Evolutionary conservation across 2,329 filamentous ascomycete species (phyloP).

Genomic region (Atkinsonella texensis): DNA sequence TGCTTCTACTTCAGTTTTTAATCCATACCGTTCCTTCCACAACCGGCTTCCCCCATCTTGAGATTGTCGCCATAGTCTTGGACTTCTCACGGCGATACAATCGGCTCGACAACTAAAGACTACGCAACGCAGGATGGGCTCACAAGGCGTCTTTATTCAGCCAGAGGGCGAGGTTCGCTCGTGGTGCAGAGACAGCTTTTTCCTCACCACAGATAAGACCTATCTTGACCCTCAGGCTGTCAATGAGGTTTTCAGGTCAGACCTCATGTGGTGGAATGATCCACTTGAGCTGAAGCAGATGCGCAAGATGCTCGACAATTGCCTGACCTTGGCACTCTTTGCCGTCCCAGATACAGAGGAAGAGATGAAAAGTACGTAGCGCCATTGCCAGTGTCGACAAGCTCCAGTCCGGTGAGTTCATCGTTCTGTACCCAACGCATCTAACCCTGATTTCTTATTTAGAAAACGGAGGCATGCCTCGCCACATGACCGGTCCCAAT

Average conservation of each 20-base stretch:
- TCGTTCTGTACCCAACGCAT: neutral
- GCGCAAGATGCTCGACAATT: slow-evolving; percentile 41
- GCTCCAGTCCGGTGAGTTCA: neutral
- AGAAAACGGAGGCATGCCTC: slow-evolving; percentile 21
- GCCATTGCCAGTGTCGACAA: slow-evolving; percentile 13
- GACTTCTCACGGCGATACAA: neutral
- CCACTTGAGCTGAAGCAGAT: slow-evolving; percentile 35
- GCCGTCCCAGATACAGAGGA: slow-evolving; percentile 24
- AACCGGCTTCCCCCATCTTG: slow-evolving; percentile 5
- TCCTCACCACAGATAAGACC: slow-evolving; percentile 47
- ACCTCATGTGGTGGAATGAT: slow-evolving; percentile 50
- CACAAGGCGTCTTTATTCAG: slow-evolving; percentile 10
- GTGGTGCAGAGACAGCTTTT: slow-evolving; percentile 42
- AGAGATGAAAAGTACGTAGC: slow-evolving; percentile 25
- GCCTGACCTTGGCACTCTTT: slow-evolving; percentile 49
- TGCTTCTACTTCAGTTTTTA: slow-evolving; percentile 1
- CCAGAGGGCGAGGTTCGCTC: slow-evolving; percentile 24
- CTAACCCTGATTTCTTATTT: neutral
- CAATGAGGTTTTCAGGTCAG: slow-evolving; percentile 42
- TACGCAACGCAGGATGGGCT: slow-evolving; percentile 8
- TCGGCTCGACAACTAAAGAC: neutral
- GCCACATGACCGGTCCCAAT: slow-evolving; percentile 17
- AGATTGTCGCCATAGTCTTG: neutral
- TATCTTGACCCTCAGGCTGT: slow-evolving; percentile 43
- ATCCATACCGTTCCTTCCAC: slow-evolving; percentile 4